A percentile compares a stretch with the other conserved stretches of the same genome.
These are phyloP conservation scores for Juglanconis sp. DNA, from an alignment of 2,329 filamentous ascomycete genomes.

Conservation along the genomic window DNA sequence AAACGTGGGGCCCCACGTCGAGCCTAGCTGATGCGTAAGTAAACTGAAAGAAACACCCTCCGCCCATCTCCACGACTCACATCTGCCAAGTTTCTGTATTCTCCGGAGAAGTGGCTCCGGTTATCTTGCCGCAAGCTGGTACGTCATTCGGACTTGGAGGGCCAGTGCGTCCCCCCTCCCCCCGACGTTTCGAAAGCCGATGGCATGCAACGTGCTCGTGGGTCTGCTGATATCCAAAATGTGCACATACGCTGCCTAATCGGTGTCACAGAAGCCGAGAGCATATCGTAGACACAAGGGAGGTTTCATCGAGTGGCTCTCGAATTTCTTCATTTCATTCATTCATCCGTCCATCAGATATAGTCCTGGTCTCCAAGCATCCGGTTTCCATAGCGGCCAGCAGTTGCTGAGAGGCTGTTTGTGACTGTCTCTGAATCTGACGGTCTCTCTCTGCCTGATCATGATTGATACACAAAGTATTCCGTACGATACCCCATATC, in stretches of 20 bases:
- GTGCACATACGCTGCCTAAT: not conserved
- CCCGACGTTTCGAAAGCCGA: not conserved
- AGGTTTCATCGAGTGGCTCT: not conserved
- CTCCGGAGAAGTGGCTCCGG: not conserved
- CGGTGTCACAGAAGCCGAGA: not conserved
- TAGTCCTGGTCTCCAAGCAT: slow-evolving; percentile 10
- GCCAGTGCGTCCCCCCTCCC: no score
- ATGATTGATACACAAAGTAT: slow-evolving; percentile 9
- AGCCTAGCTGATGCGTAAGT: not conserved
- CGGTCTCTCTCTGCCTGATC: slow-evolving; percentile 2
- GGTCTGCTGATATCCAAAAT: not conserved
- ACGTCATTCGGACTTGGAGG: not conserved
- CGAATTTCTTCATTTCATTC: slow-evolving; percentile 12
- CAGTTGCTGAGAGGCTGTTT: slow-evolving; percentile 3
- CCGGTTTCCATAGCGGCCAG: slow-evolving; percentile 6
- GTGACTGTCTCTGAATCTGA: not conserved
- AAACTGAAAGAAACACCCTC: not conserved
- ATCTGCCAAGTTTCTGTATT: not conserved
- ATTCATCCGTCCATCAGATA: slow-evolving; percentile 14
- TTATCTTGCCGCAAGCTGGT: not conserved
- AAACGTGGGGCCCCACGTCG: not conserved
- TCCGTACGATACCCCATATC: slow-evolving; percentile 12
- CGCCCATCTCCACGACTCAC: not conserved
- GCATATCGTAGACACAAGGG: not conserved
- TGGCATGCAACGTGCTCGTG: not conserved